phyloP scores from a whole-genome alignment of 441 rosid genomes.

The Syzygium syzygioides region DNA sequence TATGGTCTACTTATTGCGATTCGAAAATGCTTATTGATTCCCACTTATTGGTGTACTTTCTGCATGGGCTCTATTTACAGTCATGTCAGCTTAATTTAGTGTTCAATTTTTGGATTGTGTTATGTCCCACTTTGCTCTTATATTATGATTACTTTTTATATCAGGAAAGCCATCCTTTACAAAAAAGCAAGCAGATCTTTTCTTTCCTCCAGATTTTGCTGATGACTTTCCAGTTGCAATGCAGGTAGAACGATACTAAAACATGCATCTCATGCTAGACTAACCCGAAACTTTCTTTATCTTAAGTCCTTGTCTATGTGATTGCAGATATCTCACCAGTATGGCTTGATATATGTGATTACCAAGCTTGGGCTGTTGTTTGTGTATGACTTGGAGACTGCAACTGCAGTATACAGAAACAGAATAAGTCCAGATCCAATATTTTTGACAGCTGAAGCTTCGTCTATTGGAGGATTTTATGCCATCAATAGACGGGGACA shows the following conservation, averaged over 20 bases:
- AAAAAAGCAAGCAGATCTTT: conserved; percentile 97
- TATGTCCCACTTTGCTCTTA: not conserved
- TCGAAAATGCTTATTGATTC: not conserved
- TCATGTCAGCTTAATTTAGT: conserved; percentile 18
- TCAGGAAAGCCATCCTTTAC: conserved; percentile 92
- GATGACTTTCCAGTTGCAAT: conserved; percentile 99
- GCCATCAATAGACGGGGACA: conserved; percentile 98
- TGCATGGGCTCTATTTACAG: not conserved
- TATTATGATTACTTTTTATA: conserved; percentile 5
- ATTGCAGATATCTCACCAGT: conserved; percentile 93
- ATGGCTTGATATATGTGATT: conserved; percentile 85
- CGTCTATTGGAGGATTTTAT: conserved; percentile 88
- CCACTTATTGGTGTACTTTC: not conserved
- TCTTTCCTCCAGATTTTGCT: conserved; percentile 99
- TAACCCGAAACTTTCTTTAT: conserved; percentile 4
- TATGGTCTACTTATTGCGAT: not conserved
- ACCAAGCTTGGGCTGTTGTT: conserved; percentile 98
- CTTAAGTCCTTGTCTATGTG: conserved; percentile 20
- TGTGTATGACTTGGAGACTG: conserved; percentile 99
- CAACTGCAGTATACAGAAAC: conserved; percentile 96
- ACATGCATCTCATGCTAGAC: not conserved
- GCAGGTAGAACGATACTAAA: conserved; percentile 61
- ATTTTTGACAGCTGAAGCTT: conserved; percentile 95
- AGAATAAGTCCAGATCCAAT: conserved; percentile 99
- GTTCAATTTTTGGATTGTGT: not conserved